Base-by-base conservation (phyloP, 805 yeast species). In the Deakozyma indianensis region DNA sequence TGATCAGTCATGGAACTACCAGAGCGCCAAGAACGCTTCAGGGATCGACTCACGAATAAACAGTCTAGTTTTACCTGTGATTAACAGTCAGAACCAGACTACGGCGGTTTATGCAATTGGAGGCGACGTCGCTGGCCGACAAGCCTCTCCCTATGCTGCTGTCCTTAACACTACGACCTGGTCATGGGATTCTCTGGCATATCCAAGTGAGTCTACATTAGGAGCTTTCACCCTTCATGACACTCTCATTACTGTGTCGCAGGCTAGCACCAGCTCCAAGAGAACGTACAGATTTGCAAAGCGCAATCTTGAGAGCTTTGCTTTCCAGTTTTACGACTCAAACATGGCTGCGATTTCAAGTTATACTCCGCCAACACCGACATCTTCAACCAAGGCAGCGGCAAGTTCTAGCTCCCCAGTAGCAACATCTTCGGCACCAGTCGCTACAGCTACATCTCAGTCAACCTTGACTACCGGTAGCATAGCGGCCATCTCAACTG, bases 1-100 rank as follows among this genome's bases (percentile, higher is more conserved):
- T 52, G 76, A 75, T 49, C 66, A 68, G 43, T 63, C 83, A 5
- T 84, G 94, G 94, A 71, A 83, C 2, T 82, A 76, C 56, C 60
- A 35, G 53, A 59, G 50, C 54, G 57, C 54, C 1, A 50, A 53
- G 9, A 57, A 56, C 44, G 61, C 62, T 29, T 48, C 62, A 9
- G 48, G 49, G 24, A 65, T 81, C 1, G 75, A 74, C 49, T 69
- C 85, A 5, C 64, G 92, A 43, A 68, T 65, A 2, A 58, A 62
- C 38, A 65, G 86, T 0, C 57, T 79, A 48, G 65, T 70, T 3
- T 60, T 82, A 24, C 85, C 90, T 0, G 59, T 77, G 0, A 76
- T 77, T 52, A 52, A 55, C 9, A 9, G 14, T 9, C 22, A 49
- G 1, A 50, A 53, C 32, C 41, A 41, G 21, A 24, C 47, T 21